phyloP scores from a whole-genome alignment of 1,284 basidiomycete species.

The Cryptococcus amylolentus region DNA sequence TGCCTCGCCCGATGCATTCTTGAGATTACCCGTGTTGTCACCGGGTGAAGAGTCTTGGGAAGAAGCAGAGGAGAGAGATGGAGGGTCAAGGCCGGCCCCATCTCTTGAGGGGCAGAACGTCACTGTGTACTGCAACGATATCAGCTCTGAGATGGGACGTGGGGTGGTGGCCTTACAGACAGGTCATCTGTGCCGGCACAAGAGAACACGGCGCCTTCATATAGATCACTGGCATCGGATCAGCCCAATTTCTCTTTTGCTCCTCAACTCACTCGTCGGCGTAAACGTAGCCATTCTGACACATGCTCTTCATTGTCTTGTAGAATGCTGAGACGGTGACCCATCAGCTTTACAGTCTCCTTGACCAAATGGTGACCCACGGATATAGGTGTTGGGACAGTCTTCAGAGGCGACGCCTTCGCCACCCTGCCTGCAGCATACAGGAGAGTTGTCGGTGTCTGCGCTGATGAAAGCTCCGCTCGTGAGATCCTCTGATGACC shows the following conservation, averaged over 20 bases:
- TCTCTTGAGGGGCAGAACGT: slow-evolving; percentile 12
- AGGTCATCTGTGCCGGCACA: neutral
- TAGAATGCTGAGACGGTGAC: slow-evolving; percentile 5
- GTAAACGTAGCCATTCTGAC: slow-evolving; percentile 9
- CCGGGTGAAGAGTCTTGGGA: neutral
- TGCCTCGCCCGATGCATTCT: neutral
- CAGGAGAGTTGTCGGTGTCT: slow-evolving; percentile 9
- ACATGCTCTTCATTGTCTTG: slow-evolving; percentile 8
- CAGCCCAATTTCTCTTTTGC: no score
- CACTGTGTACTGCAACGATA: slow-evolving; percentile 5
- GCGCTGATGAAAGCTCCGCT: slow-evolving; percentile 5
- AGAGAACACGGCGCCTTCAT: slow-evolving; percentile 2
- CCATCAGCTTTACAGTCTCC: neutral
- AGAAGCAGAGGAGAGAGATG: neutral
- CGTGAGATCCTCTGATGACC: slow-evolving; percentile 1
- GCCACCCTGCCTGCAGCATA: slow-evolving; percentile 14
- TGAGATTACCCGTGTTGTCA: slow-evolving; percentile 5
- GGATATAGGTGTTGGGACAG: slow-evolving; percentile 20
- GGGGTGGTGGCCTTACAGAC: no score
- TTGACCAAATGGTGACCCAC: slow-evolving; percentile 7
- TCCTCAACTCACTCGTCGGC: slow-evolving; percentile 7
- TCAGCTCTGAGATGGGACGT: neutral
- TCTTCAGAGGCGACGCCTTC: slow-evolving; percentile 1
- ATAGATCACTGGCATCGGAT: neutral
- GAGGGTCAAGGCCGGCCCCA: slow-evolving; percentile 6